Evolutionary conservation across 176 grass and related monocot species (phyloP).

Genomic region (Hyparrhenia diplandra): DNA sequence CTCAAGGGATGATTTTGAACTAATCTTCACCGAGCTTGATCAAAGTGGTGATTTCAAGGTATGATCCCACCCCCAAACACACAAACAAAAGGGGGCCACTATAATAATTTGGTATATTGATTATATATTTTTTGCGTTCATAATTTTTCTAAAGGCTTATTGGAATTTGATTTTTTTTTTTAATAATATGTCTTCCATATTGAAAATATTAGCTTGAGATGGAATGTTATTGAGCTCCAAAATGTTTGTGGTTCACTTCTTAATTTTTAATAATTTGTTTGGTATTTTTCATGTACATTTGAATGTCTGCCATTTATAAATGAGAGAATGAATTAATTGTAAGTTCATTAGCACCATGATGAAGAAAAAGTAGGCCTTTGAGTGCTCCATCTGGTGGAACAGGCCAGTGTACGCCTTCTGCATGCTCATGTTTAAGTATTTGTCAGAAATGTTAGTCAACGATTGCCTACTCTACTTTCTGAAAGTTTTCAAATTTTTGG

Average conservation of each 20-base stretch:
- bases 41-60: conserved; percentile 98
- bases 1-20: conserved; percentile 95
- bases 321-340: not conserved
- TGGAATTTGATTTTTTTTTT: not conserved
- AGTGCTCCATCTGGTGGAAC: not conserved
- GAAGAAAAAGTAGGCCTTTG: conserved; percentile 19
- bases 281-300: not conserved
- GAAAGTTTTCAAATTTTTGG: not conserved
- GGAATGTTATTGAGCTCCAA: not conserved
- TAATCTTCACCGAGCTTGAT: conserved; percentile 91
- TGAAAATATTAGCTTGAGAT: not conserved
- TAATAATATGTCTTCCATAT: not conserved
- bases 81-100: not conserved
- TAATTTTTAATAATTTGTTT: not conserved
- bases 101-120: not conserved
- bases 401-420: conserved; percentile 13
- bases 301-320: not conserved
- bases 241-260: not conserved
- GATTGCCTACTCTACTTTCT: not conserved
- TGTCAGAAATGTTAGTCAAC: not conserved
- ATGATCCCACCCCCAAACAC: conserved; percentile 2
- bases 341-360: not conserved
- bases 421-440: not conserved
- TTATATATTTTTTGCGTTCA: not conserved
- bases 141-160: conserved; percentile 10